Conservation (phyloP, 2,329 filamentous ascomycete genomes). For the Botrytis fragariae region DNA sequence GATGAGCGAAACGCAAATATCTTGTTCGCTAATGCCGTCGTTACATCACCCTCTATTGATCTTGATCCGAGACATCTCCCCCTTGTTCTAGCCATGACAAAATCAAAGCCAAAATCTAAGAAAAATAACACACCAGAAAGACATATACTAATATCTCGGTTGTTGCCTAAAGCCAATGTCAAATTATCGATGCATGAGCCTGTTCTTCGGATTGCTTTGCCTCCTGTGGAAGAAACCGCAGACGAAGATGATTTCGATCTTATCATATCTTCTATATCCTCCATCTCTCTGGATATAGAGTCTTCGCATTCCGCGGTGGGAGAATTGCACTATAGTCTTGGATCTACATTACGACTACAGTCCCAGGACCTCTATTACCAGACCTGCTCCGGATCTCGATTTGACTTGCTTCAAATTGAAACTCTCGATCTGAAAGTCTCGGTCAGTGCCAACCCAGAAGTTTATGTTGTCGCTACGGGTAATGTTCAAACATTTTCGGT, state of each 20-base stretch:
- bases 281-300: conserved; percentile 87
- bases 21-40: conserved; percentile 90
- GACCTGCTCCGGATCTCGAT: conserved; percentile 75
- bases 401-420: conserved; percentile 85
- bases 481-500: conserved; percentile 83
- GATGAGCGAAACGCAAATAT: conserved; percentile 94
- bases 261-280: conserved; percentile 92
- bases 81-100: conserved; percentile 73
- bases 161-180: conserved; percentile 89
- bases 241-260: conserved; percentile 85
- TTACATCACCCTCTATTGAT: conserved; percentile 93
- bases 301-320: conserved; percentile 88
- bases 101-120: conserved; percentile 49
- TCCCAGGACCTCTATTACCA: conserved; percentile 94
- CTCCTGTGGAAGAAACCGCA: conserved; percentile 64
- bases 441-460: conserved; percentile 78
- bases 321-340: conserved; percentile 82
- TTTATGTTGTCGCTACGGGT: conserved; percentile 76
- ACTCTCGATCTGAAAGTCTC: conserved; percentile 84
- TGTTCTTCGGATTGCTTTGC: conserved; percentile 84
- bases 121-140: conserved; percentile 48
- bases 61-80: conserved; percentile 90
- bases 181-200: conserved; percentile 97
- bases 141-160: conserved; percentile 77
- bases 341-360: conserved; percentile 76